phyloP scores from a whole-genome alignment of 441 rosid genomes.

The Eugenia klotzschiana region DNA sequence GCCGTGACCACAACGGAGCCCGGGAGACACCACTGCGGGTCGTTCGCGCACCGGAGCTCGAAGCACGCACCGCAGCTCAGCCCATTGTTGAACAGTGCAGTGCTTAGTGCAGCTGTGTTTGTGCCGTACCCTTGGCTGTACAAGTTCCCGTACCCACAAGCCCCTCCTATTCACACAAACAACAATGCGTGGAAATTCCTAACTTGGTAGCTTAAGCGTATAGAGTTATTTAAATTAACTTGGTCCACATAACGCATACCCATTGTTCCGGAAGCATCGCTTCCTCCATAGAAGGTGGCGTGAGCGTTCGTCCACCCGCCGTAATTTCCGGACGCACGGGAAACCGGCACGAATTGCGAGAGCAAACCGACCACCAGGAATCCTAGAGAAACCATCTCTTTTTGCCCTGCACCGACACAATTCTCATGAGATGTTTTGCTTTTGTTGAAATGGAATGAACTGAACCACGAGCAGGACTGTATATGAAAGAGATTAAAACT shows the following conservation, averaged over 20 bases:
- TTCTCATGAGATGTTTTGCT: not conserved
- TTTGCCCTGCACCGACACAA: not conserved
- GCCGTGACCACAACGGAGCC: conserved; percentile 6
- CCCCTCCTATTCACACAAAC: not conserved
- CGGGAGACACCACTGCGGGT: conserved; percentile 11
- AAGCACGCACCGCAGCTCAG: conserved; percentile 3
- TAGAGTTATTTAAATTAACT: not conserved
- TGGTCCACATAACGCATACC: not conserved
- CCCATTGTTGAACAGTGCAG: conserved; percentile 3
- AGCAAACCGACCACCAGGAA: not conserved
- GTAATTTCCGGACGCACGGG: not conserved
- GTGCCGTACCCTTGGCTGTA: conserved; percentile 11
- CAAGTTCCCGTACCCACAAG: conserved; percentile 10
- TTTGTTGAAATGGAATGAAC: not conserved
- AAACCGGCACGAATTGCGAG: not conserved
- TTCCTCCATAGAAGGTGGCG: conserved; percentile 11
- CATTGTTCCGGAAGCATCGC: conserved; percentile 11
- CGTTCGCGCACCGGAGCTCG: conserved; percentile 3
- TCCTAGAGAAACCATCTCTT: not conserved
- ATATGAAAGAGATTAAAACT: not conserved
- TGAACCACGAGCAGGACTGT: not conserved
- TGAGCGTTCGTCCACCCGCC: conserved; percentile 6
- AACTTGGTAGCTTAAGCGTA: not conserved
- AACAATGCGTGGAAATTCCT: not conserved
- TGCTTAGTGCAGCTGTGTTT: conserved; percentile 10